These are phyloP conservation scores for Calvatia gigantea DNA, from an alignment of 768 basidiomycete genomes.

Conservation along the genomic window DNA sequence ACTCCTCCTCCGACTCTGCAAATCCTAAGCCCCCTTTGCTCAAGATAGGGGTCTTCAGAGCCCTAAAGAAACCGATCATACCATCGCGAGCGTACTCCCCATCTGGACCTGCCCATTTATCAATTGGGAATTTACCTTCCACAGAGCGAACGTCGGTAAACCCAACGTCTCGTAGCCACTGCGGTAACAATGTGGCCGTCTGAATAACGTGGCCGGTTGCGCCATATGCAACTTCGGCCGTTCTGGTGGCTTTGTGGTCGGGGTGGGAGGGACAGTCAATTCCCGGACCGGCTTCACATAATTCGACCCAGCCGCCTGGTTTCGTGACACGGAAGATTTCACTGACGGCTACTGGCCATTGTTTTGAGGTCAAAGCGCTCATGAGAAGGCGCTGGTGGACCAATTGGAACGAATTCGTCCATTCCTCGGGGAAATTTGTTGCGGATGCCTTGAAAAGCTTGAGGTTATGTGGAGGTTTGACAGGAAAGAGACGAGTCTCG, in stretches of 20 bases:
- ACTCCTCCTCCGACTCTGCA: conserved; percentile 10
- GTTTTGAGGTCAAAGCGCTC: conserved; percentile 6
- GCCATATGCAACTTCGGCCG: conserved; percentile 3
- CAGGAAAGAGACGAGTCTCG: conserved; percentile 19
- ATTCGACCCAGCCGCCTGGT: conserved; percentile 13
- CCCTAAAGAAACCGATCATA: conserved; percentile 10
- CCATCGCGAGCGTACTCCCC: conserved; percentile 5
- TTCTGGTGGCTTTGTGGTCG: conserved; percentile 7
- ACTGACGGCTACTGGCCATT: conserved; percentile 9
- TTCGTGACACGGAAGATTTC: conserved; percentile 11
- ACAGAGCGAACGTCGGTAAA: conserved; percentile 9
- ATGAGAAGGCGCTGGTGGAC: conserved; percentile 13
- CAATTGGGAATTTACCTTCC: conserved; percentile 5
- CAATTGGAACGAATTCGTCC: conserved; percentile 10
- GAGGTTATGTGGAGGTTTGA: conserved; percentile 7
- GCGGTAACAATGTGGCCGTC: conserved; percentile 10
- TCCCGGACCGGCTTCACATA: conserved; percentile 12
- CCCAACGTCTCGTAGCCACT: conserved; percentile 9
- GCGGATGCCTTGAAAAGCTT: conserved; percentile 10
- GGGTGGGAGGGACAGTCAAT: conserved; percentile 8
- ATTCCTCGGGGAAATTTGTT: conserved; percentile 10
- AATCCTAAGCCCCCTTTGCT: conserved; percentile 10
- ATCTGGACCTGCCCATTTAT: conserved; percentile 16
- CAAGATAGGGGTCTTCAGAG: conserved; percentile 10
- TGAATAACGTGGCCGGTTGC: conserved; percentile 10